Percentiles rank a stretch among this genome's conserved stretches.
These are phyloP conservation scores for Eucalyptus marginata DNA, from an alignment of 345 rosid species.

Conservation along the genomic window DNA sequence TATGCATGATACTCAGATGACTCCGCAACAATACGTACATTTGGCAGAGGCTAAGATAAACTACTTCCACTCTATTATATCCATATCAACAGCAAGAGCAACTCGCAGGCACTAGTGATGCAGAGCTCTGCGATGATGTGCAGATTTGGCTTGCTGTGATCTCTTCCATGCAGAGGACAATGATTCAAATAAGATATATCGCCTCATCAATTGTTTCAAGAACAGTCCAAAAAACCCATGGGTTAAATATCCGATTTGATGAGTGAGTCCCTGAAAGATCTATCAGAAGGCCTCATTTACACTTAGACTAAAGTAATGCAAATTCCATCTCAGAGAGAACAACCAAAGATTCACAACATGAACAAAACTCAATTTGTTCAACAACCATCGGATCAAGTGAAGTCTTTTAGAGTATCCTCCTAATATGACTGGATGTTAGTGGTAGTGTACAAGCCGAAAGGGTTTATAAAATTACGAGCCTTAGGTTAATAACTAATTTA, in stretches of 20 bases:
- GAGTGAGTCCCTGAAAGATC: neutral
- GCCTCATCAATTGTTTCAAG: neutral
- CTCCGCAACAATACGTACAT: neutral
- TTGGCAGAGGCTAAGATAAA: neutral
- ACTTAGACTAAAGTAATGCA: neutral
- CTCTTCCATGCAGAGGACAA: neutral
- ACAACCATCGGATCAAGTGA: neutral
- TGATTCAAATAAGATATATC: neutral
- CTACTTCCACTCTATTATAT: neutral
- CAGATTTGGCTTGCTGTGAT: neutral
- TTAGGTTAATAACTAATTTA: neutral
- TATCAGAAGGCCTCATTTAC: neutral
- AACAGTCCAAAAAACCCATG: neutral
- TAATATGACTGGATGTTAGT: neutral
- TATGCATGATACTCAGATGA: neutral
- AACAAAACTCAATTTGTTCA: neutral
- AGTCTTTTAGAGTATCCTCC: neutral
- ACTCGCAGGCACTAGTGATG: neutral
- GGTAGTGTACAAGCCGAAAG: neutral
- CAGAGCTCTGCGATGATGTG: neutral
- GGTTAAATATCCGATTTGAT: neutral
- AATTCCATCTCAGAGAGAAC: neutral
- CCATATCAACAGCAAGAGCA: neutral
- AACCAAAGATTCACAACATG: neutral
- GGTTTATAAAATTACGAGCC: neutral